Percentiles rank a stretch among this genome's conserved stretches.
Conservation (phyloP, 345 rosid species). For the Populus simonii region DNA sequence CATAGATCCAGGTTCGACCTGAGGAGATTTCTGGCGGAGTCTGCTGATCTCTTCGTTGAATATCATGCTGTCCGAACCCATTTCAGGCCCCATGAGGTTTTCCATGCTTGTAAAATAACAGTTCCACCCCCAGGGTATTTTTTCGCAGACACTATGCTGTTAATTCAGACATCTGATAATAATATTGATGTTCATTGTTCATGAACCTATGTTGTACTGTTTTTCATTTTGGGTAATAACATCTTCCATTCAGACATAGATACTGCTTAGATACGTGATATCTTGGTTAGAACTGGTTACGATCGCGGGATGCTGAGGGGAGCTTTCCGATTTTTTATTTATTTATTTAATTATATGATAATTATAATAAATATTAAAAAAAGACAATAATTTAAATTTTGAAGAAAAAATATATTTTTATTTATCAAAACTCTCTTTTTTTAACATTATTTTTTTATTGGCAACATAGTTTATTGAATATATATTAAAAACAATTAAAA, state of each 20-base stretch:
- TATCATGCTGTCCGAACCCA: background rate
- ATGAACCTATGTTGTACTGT: background rate
- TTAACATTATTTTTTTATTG: no score
- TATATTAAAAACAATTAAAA: no score
- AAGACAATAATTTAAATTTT: no score
- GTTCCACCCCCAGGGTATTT: background rate
- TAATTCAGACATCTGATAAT: background rate
- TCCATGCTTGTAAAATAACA: background rate
- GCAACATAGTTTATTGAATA: no score
- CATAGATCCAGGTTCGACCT: background rate
- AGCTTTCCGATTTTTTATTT: no score
- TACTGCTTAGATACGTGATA: background rate
- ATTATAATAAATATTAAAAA: no score
- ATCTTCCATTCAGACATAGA: background rate
- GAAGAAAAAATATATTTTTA: no score
- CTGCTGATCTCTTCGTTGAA: background rate
- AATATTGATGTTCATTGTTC: background rate
- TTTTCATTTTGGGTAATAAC: background rate
- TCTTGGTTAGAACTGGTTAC: background rate
- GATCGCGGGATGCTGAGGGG: no score
- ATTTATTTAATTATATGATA: no score
- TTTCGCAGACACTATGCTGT: background rate
- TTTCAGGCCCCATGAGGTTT: background rate
- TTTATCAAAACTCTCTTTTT: no score
- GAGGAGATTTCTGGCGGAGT: background rate